Base-by-base conservation (phyloP, 257 asterid genomes). In the Nicotiana tabacum region DNA sequence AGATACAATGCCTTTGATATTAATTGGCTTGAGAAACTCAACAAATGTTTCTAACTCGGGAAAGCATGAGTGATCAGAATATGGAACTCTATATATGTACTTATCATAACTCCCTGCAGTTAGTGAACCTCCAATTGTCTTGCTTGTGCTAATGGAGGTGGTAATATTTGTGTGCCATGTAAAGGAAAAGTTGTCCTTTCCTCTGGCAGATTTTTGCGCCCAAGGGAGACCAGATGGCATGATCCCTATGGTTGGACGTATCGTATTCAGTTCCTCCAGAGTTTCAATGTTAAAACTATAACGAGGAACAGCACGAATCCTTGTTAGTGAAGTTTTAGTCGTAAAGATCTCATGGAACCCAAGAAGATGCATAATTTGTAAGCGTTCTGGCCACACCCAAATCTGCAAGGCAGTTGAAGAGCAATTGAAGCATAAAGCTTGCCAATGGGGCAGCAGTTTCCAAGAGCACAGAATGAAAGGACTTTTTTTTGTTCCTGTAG, bases 301-400 rank as follows among this genome's bases (percentile, higher is more conserved):
- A 85, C 98, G 94, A 43, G 98, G 98, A 64, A 95, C 83, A 4
- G 98, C 98, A 70, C 97, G 97, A 87, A 95, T 92, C 89, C 98
- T 89, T 30, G 98, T 93, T 0, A 91, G 92, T 67, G 93, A 85
- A 39, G 97, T 92, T 85, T 91, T 88, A 30, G 98, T 95, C 13
- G 98, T 95, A 89, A 91, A 95, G 81, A 69, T 82, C 53, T 89
- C 88, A 12, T 84, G 85, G 78, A 86, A 90, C 77, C 98, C 98
- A 46, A 95, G 98, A 56, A 93, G 91, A 89, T 95, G 97, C 98
- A 95, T 92, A 56, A 84, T 88, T 77, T 88, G 98, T 84, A 93
- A 85, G 61, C 98, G 89, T 82, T 95, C 98, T 11, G 98, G 98
- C 98, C 98, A 95, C 77, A 95, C 98, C 95, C 98, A 95, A 60